Conservation (phyloP, 306 rosid species). For the Acacia melanoxylon region DNA sequence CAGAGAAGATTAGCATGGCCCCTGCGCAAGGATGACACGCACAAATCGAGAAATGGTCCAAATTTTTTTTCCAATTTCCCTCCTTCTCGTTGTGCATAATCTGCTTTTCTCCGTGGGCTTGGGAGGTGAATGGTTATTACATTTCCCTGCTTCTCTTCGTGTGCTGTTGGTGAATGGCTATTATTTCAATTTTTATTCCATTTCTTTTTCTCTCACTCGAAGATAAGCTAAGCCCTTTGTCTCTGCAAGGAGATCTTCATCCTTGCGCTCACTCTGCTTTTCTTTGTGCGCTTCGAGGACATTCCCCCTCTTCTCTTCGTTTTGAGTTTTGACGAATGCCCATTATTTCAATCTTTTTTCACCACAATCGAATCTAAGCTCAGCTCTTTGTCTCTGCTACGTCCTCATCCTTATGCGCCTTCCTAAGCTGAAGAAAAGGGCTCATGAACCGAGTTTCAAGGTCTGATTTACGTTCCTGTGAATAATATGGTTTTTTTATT, state of each 20-base stretch:
- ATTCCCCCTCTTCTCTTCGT: not conserved
- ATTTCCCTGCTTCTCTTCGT: not conserved
- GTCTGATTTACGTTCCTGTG: too few species aligned
- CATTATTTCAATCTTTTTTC: too few species aligned
- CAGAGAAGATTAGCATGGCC: conserved; percentile 14
- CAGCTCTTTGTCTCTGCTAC: not conserved
- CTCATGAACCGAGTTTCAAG: not conserved
- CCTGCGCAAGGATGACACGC: conserved; percentile 20
- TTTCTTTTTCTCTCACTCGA: not conserved
- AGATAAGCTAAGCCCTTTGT: not conserved
- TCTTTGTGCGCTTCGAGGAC: not conserved
- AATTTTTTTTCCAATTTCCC: not conserved
- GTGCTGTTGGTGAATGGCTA: not conserved
- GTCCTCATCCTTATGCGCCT: not conserved
- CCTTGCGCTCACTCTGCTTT: not conserved
- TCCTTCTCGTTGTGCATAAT: not conserved
- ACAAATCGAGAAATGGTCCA: conserved; percentile 12
- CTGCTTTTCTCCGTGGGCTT: not conserved
- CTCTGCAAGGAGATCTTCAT: not conserved
- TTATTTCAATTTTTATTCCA: not conserved
- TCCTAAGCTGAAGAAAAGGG: not conserved
- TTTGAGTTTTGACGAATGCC: not conserved
- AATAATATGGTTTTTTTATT: too few species aligned
- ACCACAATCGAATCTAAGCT: not conserved
- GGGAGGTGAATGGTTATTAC: not conserved